Conservation (phyloP, 257 asterid species). For the Ophiorrhiza pumila region DNA sequence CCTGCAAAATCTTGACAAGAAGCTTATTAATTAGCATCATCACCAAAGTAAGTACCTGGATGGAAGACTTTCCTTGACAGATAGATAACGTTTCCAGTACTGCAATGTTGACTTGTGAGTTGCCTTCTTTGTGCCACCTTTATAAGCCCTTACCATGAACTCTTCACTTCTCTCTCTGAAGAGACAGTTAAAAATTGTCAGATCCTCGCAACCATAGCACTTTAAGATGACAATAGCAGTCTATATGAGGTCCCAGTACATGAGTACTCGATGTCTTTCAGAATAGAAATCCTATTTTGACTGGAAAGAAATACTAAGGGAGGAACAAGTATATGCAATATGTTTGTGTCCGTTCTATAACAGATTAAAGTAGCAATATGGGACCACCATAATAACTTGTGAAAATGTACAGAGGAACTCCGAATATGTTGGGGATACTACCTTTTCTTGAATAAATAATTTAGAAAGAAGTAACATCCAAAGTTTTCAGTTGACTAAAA, state of each 20-base stretch:
- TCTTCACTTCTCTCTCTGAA: conserved; percentile 92
- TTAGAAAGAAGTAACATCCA: neutral
- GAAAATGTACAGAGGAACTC: neutral
- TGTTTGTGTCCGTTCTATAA: neutral
- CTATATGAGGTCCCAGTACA: neutral
- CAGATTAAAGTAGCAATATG: neutral
- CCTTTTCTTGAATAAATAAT: neutral
- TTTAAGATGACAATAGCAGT: neutral
- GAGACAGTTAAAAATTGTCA: conserved; percentile 8
- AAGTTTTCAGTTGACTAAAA: neutral
- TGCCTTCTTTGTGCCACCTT: conserved; percentile 82
- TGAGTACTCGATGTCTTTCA: neutral
- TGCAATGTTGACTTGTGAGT: conserved; percentile 72
- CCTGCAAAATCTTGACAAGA: neutral
- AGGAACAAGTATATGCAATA: too few relatives aligned
- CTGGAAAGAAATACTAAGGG: too few relatives aligned
- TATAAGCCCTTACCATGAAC: conserved; percentile 88
- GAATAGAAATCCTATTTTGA: neutral
- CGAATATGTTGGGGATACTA: neutral
- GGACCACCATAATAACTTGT: neutral
- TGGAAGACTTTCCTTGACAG: conserved; percentile 86
- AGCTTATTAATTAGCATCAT: neutral
- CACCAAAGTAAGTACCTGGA: conserved; percentile 47
- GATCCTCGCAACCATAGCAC: neutral
- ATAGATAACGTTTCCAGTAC: conserved; percentile 79